A percentile compares a stretch with the other conserved stretches of the same genome.
phyloP scores from a whole-genome alignment of 148 eudicot species.

The Polygonum aviculare region DNA sequence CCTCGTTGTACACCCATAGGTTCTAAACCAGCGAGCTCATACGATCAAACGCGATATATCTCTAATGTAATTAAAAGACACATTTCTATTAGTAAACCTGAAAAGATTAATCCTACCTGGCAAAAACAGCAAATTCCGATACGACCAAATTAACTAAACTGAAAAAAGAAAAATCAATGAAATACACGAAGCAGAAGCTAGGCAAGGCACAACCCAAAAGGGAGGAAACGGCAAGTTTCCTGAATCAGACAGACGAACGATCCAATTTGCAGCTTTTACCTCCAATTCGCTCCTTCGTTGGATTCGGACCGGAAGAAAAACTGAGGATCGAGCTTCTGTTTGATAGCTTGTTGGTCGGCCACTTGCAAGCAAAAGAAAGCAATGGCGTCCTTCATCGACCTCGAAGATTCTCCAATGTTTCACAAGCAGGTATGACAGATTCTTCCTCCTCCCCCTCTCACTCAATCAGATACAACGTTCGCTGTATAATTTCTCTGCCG shows the following conservation, averaged over 20 bases:
- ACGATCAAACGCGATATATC: too few species aligned
- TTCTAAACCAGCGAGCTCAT: too few species aligned
- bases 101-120: not conserved
- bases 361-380: not conserved
- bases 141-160: not conserved
- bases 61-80: too few species aligned
- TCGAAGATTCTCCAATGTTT: constrained; percentile 71
- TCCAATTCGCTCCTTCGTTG: not conserved
- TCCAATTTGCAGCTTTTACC: not conserved
- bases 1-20: too few species aligned
- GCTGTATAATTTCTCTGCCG: not conserved
- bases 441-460: not conserved
- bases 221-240: not conserved
- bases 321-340: not conserved
- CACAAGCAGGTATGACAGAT: constrained; percentile 41
- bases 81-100: too few species aligned
- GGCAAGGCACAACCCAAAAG: not conserved
- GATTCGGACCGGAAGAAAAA: not conserved
- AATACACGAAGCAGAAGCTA: not conserved
- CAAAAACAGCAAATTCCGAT: not conserved
- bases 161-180: not conserved
- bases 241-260: not conserved
- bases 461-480: not conserved
- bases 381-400: constrained; percentile 56
- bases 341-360: not conserved